Base-by-base conservation (phyloP, 2,329 filamentous ascomycete species). In the Periglandula ipomoeae region DNA sequence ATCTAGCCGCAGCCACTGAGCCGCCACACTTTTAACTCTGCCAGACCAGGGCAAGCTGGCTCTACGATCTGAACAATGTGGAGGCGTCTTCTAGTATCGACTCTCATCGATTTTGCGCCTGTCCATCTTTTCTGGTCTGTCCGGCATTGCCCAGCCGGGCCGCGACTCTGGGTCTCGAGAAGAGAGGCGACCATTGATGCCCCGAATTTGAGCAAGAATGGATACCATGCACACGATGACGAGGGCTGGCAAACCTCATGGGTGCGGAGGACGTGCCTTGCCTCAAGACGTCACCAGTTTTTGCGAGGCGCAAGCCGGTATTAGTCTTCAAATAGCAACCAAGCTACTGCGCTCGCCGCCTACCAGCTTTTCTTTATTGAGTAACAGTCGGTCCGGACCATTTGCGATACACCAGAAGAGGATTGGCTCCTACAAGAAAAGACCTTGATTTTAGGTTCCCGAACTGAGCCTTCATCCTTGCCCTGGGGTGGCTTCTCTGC, bases 21-120 rank as follows among this genome's bases (percentile, higher is more conserved):
- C 27, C 5, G n/a, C 17, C 10, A 15, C 10, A 10, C 13, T 5
- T 13, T 45, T 20, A 20, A 7, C 32, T 11, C 24, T 8, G 15
- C 34, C 10, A 11, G 17, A 17, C 23, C 23, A 22, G 17, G 30
- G 42, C 38, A 41, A 26, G 23, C 26, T 20, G 9, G 41, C 8
- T 24, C 26, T 20, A 27, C 49, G 49, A 50, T 50, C 49, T 48
- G 27, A 23, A 30, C 26, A 39, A 20, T 24, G 45, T 50, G 49
- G 49, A 39, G 34, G 11, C 44, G 27, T 24, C 49, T 15, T 39
- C 38, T 11, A 44, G 35, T 44, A 48, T 50, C 45, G 49, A 24
- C 39, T 27, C 24, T 23, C 22, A 27, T 46, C n/a, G 43, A 46
- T 22, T 37, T 20, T 43, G 43, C 22, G 24, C 35, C 24, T 24